phyloP scores from a whole-genome alignment of 2,329 filamentous ascomycete genomes.

The Trichoderma guizhouense region DNA sequence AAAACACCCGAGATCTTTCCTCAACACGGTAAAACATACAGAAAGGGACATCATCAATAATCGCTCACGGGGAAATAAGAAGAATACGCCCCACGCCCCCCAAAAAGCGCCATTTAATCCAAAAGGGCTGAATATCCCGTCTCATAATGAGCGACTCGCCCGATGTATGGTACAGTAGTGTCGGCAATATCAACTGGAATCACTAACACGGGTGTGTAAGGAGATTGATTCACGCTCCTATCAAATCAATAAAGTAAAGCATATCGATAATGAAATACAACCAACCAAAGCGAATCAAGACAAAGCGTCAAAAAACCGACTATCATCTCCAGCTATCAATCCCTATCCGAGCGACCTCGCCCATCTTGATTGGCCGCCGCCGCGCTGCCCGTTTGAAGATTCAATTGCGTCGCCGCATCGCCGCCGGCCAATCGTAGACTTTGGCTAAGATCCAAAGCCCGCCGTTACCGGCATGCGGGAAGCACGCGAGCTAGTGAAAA shows the following conservation, averaged over 20 bases:
- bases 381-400: slow-evolving; percentile 13
- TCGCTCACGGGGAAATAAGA: not conserved
- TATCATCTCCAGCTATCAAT: not conserved
- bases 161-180: not conserved
- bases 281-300: not conserved
- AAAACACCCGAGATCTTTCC: not conserved
- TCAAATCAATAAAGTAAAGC: slow-evolving; percentile 8
- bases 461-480: slow-evolving; percentile 11
- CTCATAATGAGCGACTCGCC: not conserved
- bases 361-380: slow-evolving; percentile 3
- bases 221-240: not conserved
- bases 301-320: not conserved
- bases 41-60: not conserved
- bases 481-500: not conserved
- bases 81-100: not conserved
- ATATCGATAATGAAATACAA: not conserved
- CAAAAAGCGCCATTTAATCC: not conserved
- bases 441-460: not conserved
- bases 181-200: not conserved
- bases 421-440: slow-evolving; percentile 6
- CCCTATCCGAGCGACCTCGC: slow-evolving; percentile 10
- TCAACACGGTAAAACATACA: not conserved
- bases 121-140: not conserved
- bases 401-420: slow-evolving; percentile 17
- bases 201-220: not conserved